phyloP scores from a whole-genome alignment of 768 basidiomycete species.

The Kwoniella sp. region DNA sequence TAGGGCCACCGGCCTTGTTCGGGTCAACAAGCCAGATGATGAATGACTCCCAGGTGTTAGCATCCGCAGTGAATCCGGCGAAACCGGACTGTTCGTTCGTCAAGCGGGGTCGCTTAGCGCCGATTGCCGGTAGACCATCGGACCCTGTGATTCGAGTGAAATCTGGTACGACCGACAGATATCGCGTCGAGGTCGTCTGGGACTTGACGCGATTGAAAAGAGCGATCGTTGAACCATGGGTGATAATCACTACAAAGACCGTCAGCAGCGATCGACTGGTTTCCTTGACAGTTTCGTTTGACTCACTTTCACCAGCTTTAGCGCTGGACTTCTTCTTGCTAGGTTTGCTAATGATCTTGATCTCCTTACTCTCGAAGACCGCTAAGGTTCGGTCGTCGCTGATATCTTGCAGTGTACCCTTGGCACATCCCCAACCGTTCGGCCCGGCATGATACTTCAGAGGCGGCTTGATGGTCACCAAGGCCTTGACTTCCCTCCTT shows the following conservation, averaged over 20 bases:
- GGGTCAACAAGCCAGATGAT: slow-evolving; percentile 98
- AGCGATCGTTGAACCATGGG: slow-evolving; percentile 92
- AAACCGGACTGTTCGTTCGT: slow-evolving; percentile 67
- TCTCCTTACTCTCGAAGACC: slow-evolving; percentile 86
- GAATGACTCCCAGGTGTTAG: slow-evolving; percentile 63
- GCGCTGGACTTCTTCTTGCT: slow-evolving; percentile 94
- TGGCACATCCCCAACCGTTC: slow-evolving; percentile 67
- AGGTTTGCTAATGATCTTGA: slow-evolving; percentile 97
- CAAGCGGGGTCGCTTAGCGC: slow-evolving; percentile 70
- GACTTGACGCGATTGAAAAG: slow-evolving; percentile 94
- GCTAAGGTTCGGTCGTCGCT: slow-evolving; percentile 83
- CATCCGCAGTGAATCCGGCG: slow-evolving; percentile 54
- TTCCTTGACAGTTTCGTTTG: background rate
- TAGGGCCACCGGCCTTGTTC: slow-evolving; percentile 72
- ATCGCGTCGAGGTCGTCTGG: slow-evolving; percentile 93
- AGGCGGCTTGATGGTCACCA: slow-evolving; percentile 63
- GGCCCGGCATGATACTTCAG: slow-evolving; percentile 25
- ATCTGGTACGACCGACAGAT: slow-evolving; percentile 91
- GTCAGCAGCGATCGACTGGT: background rate
- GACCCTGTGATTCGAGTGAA: slow-evolving; percentile 90
- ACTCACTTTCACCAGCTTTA: slow-evolving; percentile 87
- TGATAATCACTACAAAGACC: slow-evolving; percentile 74
- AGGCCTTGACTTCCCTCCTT: slow-evolving; percentile 91
- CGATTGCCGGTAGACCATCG: slow-evolving; percentile 83
- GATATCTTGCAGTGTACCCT: slow-evolving; percentile 60